Evolutionary conservation across 768 basidiomycete species (phyloP).

Genomic region (Leucocoprinus leucothites): DNA sequence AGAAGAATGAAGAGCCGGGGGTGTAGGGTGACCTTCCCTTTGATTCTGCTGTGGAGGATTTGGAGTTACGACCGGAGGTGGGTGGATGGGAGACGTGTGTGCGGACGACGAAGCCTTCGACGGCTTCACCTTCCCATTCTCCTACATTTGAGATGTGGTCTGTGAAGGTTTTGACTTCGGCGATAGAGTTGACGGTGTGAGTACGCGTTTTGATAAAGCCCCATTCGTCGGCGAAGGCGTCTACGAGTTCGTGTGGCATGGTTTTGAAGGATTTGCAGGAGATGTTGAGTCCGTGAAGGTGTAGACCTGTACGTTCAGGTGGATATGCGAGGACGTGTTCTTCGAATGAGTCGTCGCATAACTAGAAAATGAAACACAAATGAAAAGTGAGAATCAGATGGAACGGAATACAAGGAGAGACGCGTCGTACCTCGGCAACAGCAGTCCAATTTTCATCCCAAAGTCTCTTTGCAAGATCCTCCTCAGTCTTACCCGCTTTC

Average conservation of each 20-base stretch:
- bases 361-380: conserved; percentile 40
- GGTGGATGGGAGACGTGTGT: conserved; percentile 54
- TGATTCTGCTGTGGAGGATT: conserved; percentile 23
- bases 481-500: conserved; percentile 60
- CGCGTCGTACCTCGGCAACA: conserved; percentile 72
- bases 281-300: conserved; percentile 88
- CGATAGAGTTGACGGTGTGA: conserved; percentile 52
- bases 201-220: conserved; percentile 81
- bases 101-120: conserved; percentile 95
- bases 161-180: conserved; percentile 73
- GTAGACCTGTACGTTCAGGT: conserved; percentile 80
- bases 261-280: conserved; percentile 68
- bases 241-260: conserved; percentile 60
- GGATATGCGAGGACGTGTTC: conserved; percentile 91
- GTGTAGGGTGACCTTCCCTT: conserved; percentile 62
- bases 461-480: conserved; percentile 67
- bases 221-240: conserved; percentile 83
- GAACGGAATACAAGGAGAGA: background rate
- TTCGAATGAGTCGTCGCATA: conserved; percentile 96
- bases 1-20: conserved; percentile 88
- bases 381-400: background rate
- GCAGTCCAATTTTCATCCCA: conserved; percentile 89
- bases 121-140: conserved; percentile 76
- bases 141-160: conserved; percentile 62
- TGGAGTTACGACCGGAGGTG: conserved; percentile 30